Percentiles rank a stretch among this genome's conserved stretches.
Evolutionary conservation across 2,329 filamentous ascomycete genomes (phyloP).

Genomic region (Pseudogymnoascus sp.): DNA sequence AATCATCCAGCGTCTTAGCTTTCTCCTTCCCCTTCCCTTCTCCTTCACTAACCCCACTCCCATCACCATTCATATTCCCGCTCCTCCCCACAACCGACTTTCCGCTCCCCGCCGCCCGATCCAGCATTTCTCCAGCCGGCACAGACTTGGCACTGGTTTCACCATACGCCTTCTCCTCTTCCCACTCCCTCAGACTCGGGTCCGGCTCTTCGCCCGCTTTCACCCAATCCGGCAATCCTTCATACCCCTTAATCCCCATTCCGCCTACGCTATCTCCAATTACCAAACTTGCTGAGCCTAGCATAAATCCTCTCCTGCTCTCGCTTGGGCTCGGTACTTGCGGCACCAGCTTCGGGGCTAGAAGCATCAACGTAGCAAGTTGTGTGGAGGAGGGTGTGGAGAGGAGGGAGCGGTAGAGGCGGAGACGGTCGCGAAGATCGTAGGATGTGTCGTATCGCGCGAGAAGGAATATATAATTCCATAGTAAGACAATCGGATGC

Average conservation of each 20-base stretch:
- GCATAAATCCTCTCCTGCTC: constrained; percentile 63
- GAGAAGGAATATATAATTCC: constrained; percentile 76
- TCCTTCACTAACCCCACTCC: constrained; percentile 33
- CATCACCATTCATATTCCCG: constrained; percentile 37
- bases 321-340: constrained; percentile 86
- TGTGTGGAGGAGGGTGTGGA: constrained; percentile 67
- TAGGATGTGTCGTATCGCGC: constrained; percentile 92
- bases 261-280: constrained; percentile 68
- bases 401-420: constrained; percentile 80
- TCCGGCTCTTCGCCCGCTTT: constrained; percentile 72
- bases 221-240: constrained; percentile 78
- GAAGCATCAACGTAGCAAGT: constrained; percentile 79
- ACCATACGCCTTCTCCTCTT: constrained; percentile 33
- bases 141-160: constrained; percentile 35
- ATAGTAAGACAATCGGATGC: constrained; percentile 69
- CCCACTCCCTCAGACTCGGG: constrained; percentile 59
- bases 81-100: constrained; percentile 33
- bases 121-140: constrained; percentile 57
- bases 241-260: constrained; percentile 71
- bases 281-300: constrained; percentile 82
- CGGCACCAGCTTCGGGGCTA: constrained; percentile 90
- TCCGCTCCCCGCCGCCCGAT: constrained; percentile 43
- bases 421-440: constrained; percentile 83
- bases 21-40: constrained; percentile 35
- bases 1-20: constrained; percentile 83